These are phyloP conservation scores for Pestalotiopsis sp. DNA, from an alignment of 2,329 filamentous ascomycete species.

Conservation along the genomic window DNA sequence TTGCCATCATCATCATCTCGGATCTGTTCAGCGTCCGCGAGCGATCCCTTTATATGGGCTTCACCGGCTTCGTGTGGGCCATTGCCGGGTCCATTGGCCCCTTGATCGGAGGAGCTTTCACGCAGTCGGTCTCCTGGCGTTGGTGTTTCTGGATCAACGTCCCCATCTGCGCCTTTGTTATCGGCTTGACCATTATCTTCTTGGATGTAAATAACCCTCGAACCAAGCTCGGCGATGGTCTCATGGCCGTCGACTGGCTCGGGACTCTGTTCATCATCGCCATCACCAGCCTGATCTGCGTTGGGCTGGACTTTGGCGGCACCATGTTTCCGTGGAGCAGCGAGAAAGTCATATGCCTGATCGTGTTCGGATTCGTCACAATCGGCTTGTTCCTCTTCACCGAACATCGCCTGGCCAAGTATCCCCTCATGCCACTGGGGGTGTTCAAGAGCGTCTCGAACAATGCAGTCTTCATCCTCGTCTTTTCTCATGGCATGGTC, in stretches of 20 bases:
- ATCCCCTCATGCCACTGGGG: slow-evolving; percentile 34
- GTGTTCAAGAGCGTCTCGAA: slow-evolving; percentile 34
- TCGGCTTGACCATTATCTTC: slow-evolving; percentile 24
- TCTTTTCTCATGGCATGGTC: slow-evolving; percentile 36
- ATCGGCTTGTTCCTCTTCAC: slow-evolving; percentile 32
- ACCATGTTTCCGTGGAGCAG: slow-evolving; percentile 37
- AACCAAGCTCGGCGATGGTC: slow-evolving; percentile 43
- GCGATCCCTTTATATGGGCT: slow-evolving; percentile 22
- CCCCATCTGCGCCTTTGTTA: slow-evolving; percentile 21
- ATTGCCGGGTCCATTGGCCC: slow-evolving; percentile 23
- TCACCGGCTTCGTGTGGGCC: slow-evolving; percentile 54
- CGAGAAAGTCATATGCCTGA: slow-evolving; percentile 34
- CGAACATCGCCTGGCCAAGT: slow-evolving; percentile 37
- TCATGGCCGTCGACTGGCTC: slow-evolving; percentile 50
- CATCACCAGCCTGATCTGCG: slow-evolving; percentile 36
- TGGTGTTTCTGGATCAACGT: slow-evolving; percentile 30
- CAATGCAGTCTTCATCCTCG: slow-evolving; percentile 30
- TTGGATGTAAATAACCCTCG: slow-evolving; percentile 40
- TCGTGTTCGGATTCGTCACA: slow-evolving; percentile 41
- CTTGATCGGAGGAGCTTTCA: slow-evolving; percentile 25
- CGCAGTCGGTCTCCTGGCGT: slow-evolving; percentile 22
- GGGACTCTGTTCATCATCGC: slow-evolving; percentile 39
- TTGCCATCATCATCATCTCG: slow-evolving; percentile 38
- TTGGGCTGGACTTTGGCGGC: slow-evolving; percentile 44
- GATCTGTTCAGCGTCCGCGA: slow-evolving; percentile 38